Conservation (phyloP, 805 yeast species). For the Ogataea pilisensis region DNA sequence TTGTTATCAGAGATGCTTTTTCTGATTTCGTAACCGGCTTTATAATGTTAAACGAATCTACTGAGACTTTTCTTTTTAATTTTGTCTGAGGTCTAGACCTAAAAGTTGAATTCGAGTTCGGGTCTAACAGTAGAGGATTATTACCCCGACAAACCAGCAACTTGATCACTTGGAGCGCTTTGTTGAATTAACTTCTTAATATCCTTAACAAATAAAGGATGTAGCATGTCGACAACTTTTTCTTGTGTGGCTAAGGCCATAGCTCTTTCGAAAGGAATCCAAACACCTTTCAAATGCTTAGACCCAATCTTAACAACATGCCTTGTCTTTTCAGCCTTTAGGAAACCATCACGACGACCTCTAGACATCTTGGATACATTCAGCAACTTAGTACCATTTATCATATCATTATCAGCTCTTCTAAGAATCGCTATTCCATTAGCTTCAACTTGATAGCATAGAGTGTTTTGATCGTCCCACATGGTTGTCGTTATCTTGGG, state of each 20-base stretch:
- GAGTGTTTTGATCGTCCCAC: slow-evolving; percentile 70
- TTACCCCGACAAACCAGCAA: no score
- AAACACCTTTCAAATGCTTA: slow-evolving; percentile 67
- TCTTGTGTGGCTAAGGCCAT: slow-evolving; percentile 62
- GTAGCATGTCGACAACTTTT: slow-evolving; percentile 50
- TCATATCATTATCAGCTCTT: slow-evolving; percentile 66
- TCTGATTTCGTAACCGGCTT: no score
- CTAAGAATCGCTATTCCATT: slow-evolving; percentile 61
- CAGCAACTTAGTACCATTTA: slow-evolving; percentile 62
- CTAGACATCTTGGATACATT: slow-evolving; percentile 70
- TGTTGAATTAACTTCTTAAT: slow-evolving; percentile 40
- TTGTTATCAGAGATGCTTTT: no score
- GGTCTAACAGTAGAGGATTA: no score
- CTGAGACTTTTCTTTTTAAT: no score
- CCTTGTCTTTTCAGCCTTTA: slow-evolving; percentile 58
- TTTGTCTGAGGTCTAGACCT: no score
- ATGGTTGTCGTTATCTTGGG: slow-evolving; percentile 66
- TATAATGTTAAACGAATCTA: no score
- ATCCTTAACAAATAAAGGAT: slow-evolving; percentile 58
- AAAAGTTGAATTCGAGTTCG: no score
- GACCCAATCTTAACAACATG: slow-evolving; percentile 67
- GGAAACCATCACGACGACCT: slow-evolving; percentile 66
- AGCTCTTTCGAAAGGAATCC: slow-evolving; percentile 70
- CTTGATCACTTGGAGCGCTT: slow-evolving; percentile 27
- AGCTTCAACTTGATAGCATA: slow-evolving; percentile 67